Percentiles rank a stretch among this genome's conserved stretches.
phyloP scores from a whole-genome alignment of 495 filamentous ascomycete species.

The Friedmanniomyces endolithicus region DNA sequence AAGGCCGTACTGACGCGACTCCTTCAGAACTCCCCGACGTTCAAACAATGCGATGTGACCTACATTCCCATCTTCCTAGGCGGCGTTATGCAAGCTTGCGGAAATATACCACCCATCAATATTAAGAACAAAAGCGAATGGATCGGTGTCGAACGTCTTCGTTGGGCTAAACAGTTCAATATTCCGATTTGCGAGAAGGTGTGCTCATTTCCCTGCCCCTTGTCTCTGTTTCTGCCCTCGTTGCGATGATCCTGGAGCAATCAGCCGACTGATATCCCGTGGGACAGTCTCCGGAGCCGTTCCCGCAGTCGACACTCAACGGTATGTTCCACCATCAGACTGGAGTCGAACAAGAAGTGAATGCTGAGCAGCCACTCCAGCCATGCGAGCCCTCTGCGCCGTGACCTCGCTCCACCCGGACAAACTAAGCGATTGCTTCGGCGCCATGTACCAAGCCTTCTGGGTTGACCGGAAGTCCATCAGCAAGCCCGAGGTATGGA shows the following conservation, averaged over 20 bases:
- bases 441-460: slow-evolving; percentile 42
- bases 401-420: slow-evolving; percentile 27
- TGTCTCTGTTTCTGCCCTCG: too few species aligned
- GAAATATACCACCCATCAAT: slow-evolving; percentile 49
- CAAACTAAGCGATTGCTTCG: slow-evolving; percentile 35
- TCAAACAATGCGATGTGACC: slow-evolving; percentile 46
- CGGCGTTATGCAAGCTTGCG: slow-evolving; percentile 54
- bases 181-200: slow-evolving; percentile 41
- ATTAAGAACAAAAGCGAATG: slow-evolving; percentile 65
- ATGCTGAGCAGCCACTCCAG: too few species aligned
- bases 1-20: too few species aligned
- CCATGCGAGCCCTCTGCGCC: slow-evolving; percentile 27
- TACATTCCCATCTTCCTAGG: slow-evolving; percentile 55
- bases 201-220: too few species aligned
- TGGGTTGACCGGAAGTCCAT: slow-evolving; percentile 45
- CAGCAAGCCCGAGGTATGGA: slow-evolving; percentile 38
- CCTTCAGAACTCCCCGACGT: slow-evolving; percentile 47
- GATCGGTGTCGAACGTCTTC: slow-evolving; percentile 46
- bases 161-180: slow-evolving; percentile 47
- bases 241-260: too few species aligned
- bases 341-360: too few species aligned
- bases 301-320: slow-evolving; percentile 34
- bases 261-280: too few species aligned
- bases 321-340: too few species aligned
- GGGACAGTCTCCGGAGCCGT: slow-evolving; percentile 38